A percentile compares a stretch with the other conserved stretches of the same genome.
phyloP scores from a whole-genome alignment of 2,329 filamentous ascomycete species.

The Fusarium multiceps region DNA sequence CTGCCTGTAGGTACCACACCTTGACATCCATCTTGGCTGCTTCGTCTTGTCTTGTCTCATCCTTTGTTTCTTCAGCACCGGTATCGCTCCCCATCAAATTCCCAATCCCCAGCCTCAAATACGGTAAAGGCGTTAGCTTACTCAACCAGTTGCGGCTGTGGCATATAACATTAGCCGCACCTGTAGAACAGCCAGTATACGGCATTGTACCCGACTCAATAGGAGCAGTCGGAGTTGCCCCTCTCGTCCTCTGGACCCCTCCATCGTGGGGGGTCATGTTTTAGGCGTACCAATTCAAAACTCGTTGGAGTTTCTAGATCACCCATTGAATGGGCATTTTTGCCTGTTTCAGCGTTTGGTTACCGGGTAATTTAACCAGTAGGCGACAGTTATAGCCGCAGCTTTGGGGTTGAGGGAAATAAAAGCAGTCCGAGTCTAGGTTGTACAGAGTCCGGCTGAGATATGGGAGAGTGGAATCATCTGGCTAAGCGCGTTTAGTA shows the following conservation, averaged over 20 bases:
- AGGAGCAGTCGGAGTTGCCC: conserved; percentile 32
- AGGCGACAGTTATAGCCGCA: conserved; percentile 12
- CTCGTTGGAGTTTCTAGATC: conserved; percentile 14
- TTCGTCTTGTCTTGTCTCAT: conserved; percentile 25
- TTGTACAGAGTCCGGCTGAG: background rate
- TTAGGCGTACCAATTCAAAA: conserved; percentile 34
- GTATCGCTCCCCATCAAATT: conserved; percentile 3
- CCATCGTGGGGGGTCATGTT: conserved; percentile 24
- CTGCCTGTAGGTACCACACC: conserved; percentile 24
- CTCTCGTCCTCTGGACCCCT: conserved; percentile 25
- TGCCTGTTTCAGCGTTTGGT: conserved; percentile 30
- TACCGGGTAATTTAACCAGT: conserved; percentile 37
- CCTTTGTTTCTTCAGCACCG: conserved; percentile 2
- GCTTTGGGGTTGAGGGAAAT: conserved; percentile 35
- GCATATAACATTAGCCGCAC: conserved; percentile 20
- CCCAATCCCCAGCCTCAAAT: conserved; percentile 3
- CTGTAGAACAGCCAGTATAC: conserved; percentile 20
- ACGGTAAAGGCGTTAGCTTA: conserved; percentile 8
- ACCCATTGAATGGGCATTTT: conserved; percentile 10
- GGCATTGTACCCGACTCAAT: conserved; percentile 37
- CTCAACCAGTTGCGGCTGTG: conserved; percentile 28
- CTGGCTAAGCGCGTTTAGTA: conserved; percentile 9
- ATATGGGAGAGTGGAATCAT: conserved; percentile 7
- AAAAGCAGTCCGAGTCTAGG: background rate
- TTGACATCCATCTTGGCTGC: conserved; percentile 3